phyloP scores from a whole-genome alignment of 768 basidiomycete species.

The Pleurotus citrinopileatus region DNA sequence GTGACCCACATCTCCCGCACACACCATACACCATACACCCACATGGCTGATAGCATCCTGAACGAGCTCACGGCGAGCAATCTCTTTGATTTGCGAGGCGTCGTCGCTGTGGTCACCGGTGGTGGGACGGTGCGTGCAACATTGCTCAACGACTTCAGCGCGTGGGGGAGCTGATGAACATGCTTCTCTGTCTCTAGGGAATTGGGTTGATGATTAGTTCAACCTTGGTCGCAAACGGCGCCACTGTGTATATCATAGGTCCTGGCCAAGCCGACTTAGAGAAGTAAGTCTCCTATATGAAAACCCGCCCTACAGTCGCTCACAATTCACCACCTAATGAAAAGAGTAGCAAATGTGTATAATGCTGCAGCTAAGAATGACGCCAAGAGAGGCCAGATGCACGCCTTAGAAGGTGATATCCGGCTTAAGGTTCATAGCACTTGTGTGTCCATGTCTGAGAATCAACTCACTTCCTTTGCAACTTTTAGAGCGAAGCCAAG shows the following conservation, averaged over 20 bases:
- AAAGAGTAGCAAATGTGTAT: slow-evolving; percentile 23
- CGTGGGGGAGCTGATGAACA: too few relatives aligned
- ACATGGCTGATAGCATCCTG: slow-evolving; percentile 25
- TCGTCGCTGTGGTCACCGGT: slow-evolving; percentile 45
- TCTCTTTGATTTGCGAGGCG: slow-evolving; percentile 40
- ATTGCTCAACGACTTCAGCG: neutral
- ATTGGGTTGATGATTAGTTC: slow-evolving; percentile 51
- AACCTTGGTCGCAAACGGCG: slow-evolving; percentile 45
- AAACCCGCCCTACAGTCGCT: neutral
- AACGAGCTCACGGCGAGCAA: slow-evolving; percentile 30
- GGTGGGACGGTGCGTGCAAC: slow-evolving; percentile 34
- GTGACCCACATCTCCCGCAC: too few relatives aligned
- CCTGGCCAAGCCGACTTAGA: slow-evolving; percentile 39
- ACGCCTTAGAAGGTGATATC: slow-evolving; percentile 39
- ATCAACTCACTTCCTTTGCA: too few relatives aligned
- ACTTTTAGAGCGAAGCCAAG: slow-evolving; percentile 39
- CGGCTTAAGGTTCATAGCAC: slow-evolving; percentile 38
- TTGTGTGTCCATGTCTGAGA: too few relatives aligned
- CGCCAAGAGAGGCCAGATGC: slow-evolving; percentile 32
- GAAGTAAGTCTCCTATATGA: slow-evolving; percentile 19
- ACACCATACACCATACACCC: neutral
- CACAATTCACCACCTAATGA: neutral
- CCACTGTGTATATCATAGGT: slow-evolving; percentile 46
- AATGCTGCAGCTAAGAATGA: slow-evolving; percentile 33
- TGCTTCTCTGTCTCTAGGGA: slow-evolving; percentile 26